These are phyloP conservation scores for Sugiyamaella chiloensis DNA, from an alignment of 805 yeast species.

Conservation along the genomic window DNA sequence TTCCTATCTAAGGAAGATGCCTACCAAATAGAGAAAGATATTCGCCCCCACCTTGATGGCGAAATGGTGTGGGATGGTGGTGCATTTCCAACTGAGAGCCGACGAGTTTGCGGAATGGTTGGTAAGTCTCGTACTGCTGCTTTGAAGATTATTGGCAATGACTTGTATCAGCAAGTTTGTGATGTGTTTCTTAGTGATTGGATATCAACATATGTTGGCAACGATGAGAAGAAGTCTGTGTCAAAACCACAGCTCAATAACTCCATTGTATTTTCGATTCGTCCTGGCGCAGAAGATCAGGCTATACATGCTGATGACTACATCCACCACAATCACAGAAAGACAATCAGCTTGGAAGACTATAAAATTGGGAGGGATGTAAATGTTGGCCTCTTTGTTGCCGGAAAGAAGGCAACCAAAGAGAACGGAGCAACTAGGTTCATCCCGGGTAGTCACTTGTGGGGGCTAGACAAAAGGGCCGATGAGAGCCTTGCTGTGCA, in stretches of 20 bases:
- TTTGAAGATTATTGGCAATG: not conserved
- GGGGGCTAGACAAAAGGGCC: slow-evolving; percentile 7
- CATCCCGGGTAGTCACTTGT: slow-evolving; percentile 12
- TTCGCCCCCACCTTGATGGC: too few relatives aligned
- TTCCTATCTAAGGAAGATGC: too few relatives aligned
- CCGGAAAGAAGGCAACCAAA: slow-evolving; percentile 7
- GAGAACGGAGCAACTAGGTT: slow-evolving; percentile 10
- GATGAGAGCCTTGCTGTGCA: not conserved
- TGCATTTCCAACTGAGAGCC: slow-evolving; percentile 7
- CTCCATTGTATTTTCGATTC: slow-evolving; percentile 7
- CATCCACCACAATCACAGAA: slow-evolving; percentile 1
- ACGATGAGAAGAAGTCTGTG: slow-evolving; percentile 1
- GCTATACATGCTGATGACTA: slow-evolving; percentile 10
- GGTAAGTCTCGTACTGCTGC: slow-evolving; percentile 5
- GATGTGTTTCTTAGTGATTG: not conserved
- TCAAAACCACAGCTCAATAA: slow-evolving; percentile 7
- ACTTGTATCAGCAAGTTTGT: not conserved
- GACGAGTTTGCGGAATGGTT: not conserved
- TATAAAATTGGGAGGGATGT: slow-evolving; percentile 1
- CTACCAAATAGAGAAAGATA: too few relatives aligned
- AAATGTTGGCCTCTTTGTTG: slow-evolving; percentile 6
- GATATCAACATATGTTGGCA: slow-evolving; percentile 7
- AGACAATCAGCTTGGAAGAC: not conserved
- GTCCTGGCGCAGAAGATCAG: slow-evolving; percentile 10
- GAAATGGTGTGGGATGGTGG: slow-evolving; percentile 11